Evolutionary conservation across 306 rosid species (phyloP).

Genomic region (Cucurbita maxima): DNA sequence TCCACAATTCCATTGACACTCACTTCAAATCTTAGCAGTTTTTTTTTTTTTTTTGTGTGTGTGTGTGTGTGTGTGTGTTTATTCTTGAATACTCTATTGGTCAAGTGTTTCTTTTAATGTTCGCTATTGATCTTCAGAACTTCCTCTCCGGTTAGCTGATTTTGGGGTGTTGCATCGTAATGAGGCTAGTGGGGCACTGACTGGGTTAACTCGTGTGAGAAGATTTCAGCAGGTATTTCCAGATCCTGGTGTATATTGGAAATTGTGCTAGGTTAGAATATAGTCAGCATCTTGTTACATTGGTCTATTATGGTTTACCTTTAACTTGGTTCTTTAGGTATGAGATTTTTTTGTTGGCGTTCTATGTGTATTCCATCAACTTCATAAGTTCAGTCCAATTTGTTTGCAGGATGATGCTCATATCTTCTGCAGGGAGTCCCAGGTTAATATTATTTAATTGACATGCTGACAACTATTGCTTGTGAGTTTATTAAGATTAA

Average conservation of each 20-base stretch:
- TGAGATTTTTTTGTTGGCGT: background rate
- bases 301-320: background rate
- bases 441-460: conserved; percentile 35
- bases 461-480: background rate
- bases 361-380: background rate
- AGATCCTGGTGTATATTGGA: background rate
- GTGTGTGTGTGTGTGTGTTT: no score
- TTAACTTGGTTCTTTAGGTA: background rate
- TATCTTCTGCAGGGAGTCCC: conserved; percentile 87
- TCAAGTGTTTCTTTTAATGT: background rate
- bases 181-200: conserved; percentile 95
- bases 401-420: conserved; percentile 82
- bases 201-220: conserved; percentile 89
- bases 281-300: background rate
- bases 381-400: conserved; percentile 18
- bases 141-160: conserved; percentile 89
- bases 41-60: no score
- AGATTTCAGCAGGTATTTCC: conserved; percentile 80
- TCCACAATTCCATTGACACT: background rate
- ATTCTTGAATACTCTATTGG: background rate
- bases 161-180: conserved; percentile 95
- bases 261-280: background rate
- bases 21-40: background rate
- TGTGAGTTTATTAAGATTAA: background rate
- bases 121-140: conserved; percentile 36